Base-by-base conservation (phyloP, 805 yeast species). In the Myxozyma neotropica region DNA sequence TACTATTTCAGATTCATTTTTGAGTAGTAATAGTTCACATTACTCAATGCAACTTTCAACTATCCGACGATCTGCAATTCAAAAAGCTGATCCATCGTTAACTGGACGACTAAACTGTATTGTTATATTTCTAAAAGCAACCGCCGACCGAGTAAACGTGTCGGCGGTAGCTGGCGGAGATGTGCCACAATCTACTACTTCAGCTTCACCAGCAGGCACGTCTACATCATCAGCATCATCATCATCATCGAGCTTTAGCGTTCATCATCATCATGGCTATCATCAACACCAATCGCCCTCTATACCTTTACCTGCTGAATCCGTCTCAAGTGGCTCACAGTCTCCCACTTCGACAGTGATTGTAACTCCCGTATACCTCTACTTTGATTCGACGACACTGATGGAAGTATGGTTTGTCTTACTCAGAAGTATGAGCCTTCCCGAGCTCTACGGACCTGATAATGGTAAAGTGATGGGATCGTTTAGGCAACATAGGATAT, bases 391-490 rank as follows among this genome's bases (percentile, higher is more conserved):
- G 26, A 23, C 26, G n/a, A 50, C 51, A 0, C 42, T 33, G 6
- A 49, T 51, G 35, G 64, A 62, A 29, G 66, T 62, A 7, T 62
- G 66, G 66, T 62, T 53, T 48, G 57, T 56, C 13, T 51, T 62
- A 10, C 24, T 62, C 10, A 51, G 61, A n/a, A 50, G 61, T 27
- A 50, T 62, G 39, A 45, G 62, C 19, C 33, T 62, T 10, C 66
- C 66, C 10, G 66, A 62, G 31, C 46, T 58, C 1, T 62, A 59
- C 49, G 66, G 66, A 17, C 65, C 66, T 17, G 66, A 62, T 21
- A 55, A 55, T 3, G 66, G 65, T 2, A 26, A 33, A 10, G 62
- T 53, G 23, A 4, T 10, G 29, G 64, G 65, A 3, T 43, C 66
- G 19, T 62, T 62, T 27, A 23, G 61, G 17, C 63, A 62, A 57